phyloP scores from a whole-genome alignment of 2,329 filamentous ascomycete species.

The Cordyceps farinosa region DNA sequence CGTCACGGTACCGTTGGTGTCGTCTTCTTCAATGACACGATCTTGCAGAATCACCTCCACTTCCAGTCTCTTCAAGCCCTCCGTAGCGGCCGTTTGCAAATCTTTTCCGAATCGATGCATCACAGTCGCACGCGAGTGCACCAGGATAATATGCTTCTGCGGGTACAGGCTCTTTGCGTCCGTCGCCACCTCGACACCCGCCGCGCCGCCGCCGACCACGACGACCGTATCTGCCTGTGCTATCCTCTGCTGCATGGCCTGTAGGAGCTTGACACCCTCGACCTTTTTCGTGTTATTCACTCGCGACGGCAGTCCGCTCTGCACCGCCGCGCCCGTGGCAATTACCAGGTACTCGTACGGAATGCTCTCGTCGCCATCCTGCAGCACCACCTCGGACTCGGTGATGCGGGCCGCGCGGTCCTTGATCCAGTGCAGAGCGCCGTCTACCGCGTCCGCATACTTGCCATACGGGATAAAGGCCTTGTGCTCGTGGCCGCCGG shows the following conservation, averaged over 20 bases:
- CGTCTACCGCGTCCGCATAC: conserved; percentile 34
- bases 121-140: conserved; percentile 53
- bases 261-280: conserved; percentile 41
- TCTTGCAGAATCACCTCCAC: conserved; percentile 51
- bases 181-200: conserved; percentile 58
- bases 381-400: conserved; percentile 37
- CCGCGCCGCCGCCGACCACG: conserved; percentile 57
- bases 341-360: conserved; percentile 55
- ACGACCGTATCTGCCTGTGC: conserved; percentile 41
- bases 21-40: conserved; percentile 38
- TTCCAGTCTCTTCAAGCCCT: conserved; percentile 43
- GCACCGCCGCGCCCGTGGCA: conserved; percentile 51
- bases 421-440: conserved; percentile 38
- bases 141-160: conserved; percentile 52
- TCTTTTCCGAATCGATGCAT: conserved; percentile 50
- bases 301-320: conserved; percentile 45
- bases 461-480: conserved; percentile 58
- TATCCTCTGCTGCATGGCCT: conserved; percentile 44
- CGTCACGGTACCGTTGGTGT: conserved; percentile 36
- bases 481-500: conserved; percentile 49
- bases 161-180: conserved; percentile 56
- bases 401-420: conserved; percentile 40
- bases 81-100: conserved; percentile 37
- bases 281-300: conserved; percentile 40
- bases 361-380: conserved; percentile 40